A percentile compares a stretch with the other conserved stretches of the same genome.
Evolutionary conservation across 2,329 filamentous ascomycete genomes (phyloP).

Genomic region (Ceratocystis cubensis): DNA sequence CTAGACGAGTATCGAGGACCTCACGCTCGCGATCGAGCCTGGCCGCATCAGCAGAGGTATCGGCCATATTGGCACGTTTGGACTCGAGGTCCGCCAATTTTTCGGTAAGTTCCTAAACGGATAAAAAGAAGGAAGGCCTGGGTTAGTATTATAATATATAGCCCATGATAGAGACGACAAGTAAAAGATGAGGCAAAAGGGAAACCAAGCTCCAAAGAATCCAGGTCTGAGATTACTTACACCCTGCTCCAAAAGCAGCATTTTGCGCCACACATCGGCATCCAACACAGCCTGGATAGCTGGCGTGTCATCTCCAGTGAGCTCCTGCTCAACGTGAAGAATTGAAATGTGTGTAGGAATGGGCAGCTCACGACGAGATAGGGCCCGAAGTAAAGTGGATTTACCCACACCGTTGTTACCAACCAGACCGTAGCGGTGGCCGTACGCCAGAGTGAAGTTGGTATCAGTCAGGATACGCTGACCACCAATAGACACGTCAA

Average conservation of each 20-base stretch:
- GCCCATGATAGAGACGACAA: not conserved
- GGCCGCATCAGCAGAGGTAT: constrained; percentile 80
- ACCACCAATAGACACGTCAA: constrained; percentile 86
- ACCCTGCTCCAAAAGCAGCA: constrained; percentile 76
- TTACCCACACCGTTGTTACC: constrained; percentile 99
- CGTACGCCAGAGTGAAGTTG: constrained; percentile 77
- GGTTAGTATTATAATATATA: not conserved
- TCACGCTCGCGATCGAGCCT: constrained; percentile 79
- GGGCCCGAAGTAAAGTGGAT: constrained; percentile 81
- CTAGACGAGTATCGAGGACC: constrained; percentile 77
- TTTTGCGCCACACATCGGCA: constrained; percentile 96
- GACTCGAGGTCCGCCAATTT: constrained; percentile 66
- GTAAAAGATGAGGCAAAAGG: not conserved
- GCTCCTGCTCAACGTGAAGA: constrained; percentile 96
- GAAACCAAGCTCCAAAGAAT: not conserved
- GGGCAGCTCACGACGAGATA: constrained; percentile 83
- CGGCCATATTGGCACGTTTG: constrained; percentile 67
- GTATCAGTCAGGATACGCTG: constrained; percentile 84
- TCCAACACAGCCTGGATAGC: constrained; percentile 91
- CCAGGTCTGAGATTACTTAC: constrained; percentile 35
- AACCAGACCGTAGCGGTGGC: constrained; percentile 88
- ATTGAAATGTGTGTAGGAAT: constrained; percentile 98
- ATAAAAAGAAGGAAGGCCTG: not conserved
- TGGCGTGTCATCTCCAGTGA: constrained; percentile 87
- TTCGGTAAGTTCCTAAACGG: constrained; percentile 56